These are phyloP conservation scores for Trichophyton verrucosum DNA, from an alignment of 2,329 filamentous ascomycete genomes.

Conservation along the genomic window DNA sequence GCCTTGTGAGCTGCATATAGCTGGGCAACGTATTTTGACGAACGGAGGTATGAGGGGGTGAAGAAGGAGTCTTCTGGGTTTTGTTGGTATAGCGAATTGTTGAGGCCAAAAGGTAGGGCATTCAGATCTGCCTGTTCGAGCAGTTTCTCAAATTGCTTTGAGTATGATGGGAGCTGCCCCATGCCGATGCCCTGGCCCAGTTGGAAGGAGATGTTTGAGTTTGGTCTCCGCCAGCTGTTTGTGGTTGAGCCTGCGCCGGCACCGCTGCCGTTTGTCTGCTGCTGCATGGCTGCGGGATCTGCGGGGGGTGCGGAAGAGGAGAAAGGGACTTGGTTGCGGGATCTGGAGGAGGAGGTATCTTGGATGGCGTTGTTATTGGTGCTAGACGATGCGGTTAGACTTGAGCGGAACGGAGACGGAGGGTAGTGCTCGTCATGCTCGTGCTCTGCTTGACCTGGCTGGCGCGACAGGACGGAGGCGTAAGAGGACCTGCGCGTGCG, in stretches of 20 bases:
- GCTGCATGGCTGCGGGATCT: not conserved
- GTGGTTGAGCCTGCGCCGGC: not conserved
- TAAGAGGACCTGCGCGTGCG: slow-evolving; percentile 44
- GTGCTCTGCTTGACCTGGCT: slow-evolving; percentile 29
- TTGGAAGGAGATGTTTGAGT: not conserved
- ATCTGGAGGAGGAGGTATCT: slow-evolving; percentile 17
- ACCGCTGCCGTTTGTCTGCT: not conserved
- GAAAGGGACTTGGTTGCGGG: slow-evolving; percentile 24
- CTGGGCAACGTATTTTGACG: slow-evolving; percentile 64
- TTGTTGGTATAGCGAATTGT: slow-evolving; percentile 15
- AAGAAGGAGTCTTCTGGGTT: slow-evolving; percentile 48
- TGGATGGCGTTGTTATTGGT: slow-evolving; percentile 24
- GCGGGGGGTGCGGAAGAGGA: too few relatives aligned
- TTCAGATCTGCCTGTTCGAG: not conserved
- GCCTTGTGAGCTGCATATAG: slow-evolving; percentile 58
- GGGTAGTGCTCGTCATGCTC: not conserved
- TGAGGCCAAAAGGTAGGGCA: not conserved
- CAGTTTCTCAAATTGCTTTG: not conserved
- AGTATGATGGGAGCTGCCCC: not conserved
- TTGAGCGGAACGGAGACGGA: slow-evolving; percentile 20
- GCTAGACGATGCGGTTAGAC: slow-evolving; percentile 24
- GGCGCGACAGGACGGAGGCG: slow-evolving; percentile 44
- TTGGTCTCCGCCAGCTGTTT: not conserved
- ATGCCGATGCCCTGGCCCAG: not conserved
- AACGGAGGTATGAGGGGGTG: slow-evolving; percentile 68